phyloP scores from a whole-genome alignment of 371 early-diverging fungal genomes.

The Syncephalastrum monosporum region DNA sequence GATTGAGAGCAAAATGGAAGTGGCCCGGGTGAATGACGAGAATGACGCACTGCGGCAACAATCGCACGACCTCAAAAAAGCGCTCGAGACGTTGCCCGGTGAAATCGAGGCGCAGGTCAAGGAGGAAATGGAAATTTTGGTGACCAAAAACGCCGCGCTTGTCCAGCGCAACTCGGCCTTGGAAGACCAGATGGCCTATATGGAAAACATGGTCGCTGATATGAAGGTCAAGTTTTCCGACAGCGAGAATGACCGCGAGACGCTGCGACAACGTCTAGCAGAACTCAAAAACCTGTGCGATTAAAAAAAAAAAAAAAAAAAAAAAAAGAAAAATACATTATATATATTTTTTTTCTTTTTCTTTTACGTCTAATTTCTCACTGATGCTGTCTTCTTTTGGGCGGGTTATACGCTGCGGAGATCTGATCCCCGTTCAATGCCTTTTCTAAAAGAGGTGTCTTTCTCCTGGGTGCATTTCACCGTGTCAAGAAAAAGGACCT shows the following conservation, averaged over 20 bases:
- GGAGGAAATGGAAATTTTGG: slow-evolving; percentile 79
- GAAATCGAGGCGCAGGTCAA: slow-evolving; percentile 71
- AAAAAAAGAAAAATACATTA: background rate
- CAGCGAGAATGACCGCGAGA: slow-evolving; percentile 72
- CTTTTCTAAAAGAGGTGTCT: slow-evolving; percentile 8
- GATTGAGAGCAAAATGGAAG: slow-evolving; percentile 59
- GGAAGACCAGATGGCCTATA: slow-evolving; percentile 69
- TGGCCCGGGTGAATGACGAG: slow-evolving; percentile 55
- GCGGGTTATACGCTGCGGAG: slow-evolving; percentile 3
- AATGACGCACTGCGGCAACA: slow-evolving; percentile 66
- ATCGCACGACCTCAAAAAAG: slow-evolving; percentile 51
- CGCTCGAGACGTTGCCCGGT: slow-evolving; percentile 53
- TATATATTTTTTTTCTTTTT: slow-evolving; percentile 3
- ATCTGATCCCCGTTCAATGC: background rate
- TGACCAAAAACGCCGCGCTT: slow-evolving; percentile 79
- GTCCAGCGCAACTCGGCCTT: slow-evolving; percentile 70
- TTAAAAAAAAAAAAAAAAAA: slow-evolving; percentile 6
- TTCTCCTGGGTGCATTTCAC: slow-evolving; percentile 20
- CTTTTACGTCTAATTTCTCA: background rate
- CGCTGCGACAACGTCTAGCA: slow-evolving; percentile 57
- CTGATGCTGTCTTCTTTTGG: slow-evolving; percentile 2
- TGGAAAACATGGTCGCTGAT: slow-evolving; percentile 73
- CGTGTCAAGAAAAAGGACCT: slow-evolving; percentile 44
- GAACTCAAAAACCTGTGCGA: slow-evolving; percentile 44
- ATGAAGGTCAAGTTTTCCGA: slow-evolving; percentile 74